Percentiles rank a stretch among this genome's conserved stretches.
Evolutionary conservation across 768 basidiomycete species (phyloP).

Genomic region (Podaxis carcinomalis): DNA sequence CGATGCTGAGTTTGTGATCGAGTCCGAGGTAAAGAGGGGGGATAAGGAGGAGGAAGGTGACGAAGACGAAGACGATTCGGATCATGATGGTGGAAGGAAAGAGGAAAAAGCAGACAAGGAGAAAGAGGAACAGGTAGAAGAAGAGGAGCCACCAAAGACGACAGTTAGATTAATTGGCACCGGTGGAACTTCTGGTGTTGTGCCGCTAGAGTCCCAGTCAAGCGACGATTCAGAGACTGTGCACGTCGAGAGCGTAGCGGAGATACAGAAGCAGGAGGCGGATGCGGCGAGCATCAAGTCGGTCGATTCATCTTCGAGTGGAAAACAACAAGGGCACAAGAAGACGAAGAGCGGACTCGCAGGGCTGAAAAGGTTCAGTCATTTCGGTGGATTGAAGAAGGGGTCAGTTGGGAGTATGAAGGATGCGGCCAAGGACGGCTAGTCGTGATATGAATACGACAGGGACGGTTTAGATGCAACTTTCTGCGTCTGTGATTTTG

Average conservation of each 20-base stretch:
- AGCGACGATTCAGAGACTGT: constrained; percentile 21
- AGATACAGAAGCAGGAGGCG: constrained; percentile 31
- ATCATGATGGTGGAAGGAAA: background rate
- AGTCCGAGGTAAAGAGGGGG: background rate
- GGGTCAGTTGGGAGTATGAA: constrained; percentile 46
- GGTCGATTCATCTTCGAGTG: constrained; percentile 24
- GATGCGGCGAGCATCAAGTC: constrained; percentile 34
- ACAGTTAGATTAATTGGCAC: constrained; percentile 61
- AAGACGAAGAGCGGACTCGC: constrained; percentile 58
- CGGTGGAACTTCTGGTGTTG: constrained; percentile 40
- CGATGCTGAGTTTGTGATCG: constrained; percentile 1
- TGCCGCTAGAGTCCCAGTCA: constrained; percentile 10
- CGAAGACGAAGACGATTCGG: background rate
- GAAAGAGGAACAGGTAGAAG: background rate
- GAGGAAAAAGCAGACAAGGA: constrained; percentile 8
- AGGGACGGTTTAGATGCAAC: background rate
- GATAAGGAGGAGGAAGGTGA: constrained; percentile 1
- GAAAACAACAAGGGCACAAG: constrained; percentile 38
- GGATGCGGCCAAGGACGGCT: constrained; percentile 23
- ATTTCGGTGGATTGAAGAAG: constrained; percentile 42
- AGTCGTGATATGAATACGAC: background rate
- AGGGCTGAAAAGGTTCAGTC: constrained; percentile 51
- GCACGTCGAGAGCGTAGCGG: constrained; percentile 20
- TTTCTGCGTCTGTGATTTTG: constrained; percentile 1
- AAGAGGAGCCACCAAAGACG: constrained; percentile 26